These are phyloP conservation scores for Trypanosomatidae sp. DNA, from an alignment of 208 protist species.

Conservation along the genomic window DNA sequence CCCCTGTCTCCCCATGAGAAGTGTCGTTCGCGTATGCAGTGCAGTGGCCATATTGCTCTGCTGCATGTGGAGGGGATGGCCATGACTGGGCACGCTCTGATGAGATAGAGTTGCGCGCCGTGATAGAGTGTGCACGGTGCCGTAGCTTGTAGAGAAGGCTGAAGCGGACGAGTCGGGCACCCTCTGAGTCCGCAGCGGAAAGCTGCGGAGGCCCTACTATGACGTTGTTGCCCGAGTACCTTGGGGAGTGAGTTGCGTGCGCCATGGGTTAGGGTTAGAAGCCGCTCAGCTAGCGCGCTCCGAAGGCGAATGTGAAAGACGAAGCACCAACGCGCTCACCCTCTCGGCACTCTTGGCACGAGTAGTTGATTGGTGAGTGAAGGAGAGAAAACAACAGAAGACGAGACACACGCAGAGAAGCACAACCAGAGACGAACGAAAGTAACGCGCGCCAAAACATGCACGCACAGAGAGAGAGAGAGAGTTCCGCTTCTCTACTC, in stretches of 20 bases:
- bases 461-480: no score
- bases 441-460: neutral
- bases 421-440: neutral
- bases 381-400: neutral
- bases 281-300: neutral
- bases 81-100: neutral
- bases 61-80: neutral
- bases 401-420: neutral
- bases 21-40: neutral
- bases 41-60: neutral
- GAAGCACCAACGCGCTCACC: neutral
- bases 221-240: neutral
- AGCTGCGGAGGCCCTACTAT: neutral
- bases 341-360: neutral
- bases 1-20: neutral
- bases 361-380: neutral
- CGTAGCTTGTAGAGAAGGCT: conserved; percentile 36
- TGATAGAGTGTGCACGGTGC: conserved; percentile 19
- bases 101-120: conserved; percentile 9
- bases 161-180: conserved; percentile 31
- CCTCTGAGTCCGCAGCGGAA: neutral
- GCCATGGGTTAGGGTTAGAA: neutral
- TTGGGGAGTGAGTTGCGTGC: neutral
- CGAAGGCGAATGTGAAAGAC: neutral
- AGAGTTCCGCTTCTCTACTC: neutral